phyloP scores from a whole-genome alignment of 2,329 filamentous ascomycete species.

The Paecilomyces fulvus region DNA sequence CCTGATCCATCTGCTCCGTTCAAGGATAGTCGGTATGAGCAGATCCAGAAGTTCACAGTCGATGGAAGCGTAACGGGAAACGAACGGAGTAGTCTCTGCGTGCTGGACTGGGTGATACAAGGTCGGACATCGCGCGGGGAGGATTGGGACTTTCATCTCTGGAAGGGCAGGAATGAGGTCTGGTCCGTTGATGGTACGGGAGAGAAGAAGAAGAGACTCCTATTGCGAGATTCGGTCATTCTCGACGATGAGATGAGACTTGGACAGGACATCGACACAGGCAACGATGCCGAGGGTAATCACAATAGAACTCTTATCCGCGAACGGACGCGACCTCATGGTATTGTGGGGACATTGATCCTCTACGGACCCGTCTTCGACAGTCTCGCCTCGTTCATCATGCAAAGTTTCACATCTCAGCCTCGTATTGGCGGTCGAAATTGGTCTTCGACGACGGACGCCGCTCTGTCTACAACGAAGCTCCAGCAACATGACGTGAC shows the following conservation, averaged over 20 bases:
- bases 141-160: constrained; percentile 73
- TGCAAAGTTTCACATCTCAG: constrained; percentile 66
- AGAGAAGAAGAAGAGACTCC: constrained; percentile 47
- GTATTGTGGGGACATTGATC: constrained; percentile 77
- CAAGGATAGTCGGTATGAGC: constrained; percentile 71
- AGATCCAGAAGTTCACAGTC: constrained; percentile 68
- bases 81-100: constrained; percentile 55
- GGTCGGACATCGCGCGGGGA: constrained; percentile 79
- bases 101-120: constrained; percentile 91
- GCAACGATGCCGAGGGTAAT: constrained; percentile 19
- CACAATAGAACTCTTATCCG: constrained; percentile 17
- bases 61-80: constrained; percentile 30
- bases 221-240: constrained; percentile 79
- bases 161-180: constrained; percentile 83
- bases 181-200: constrained; percentile 27
- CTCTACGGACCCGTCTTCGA: constrained; percentile 65
- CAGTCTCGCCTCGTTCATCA: constrained; percentile 61
- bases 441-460: constrained; percentile 42
- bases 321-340: constrained; percentile 63
- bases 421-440: constrained; percentile 77
- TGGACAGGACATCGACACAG: constrained; percentile 13
- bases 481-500: constrained; percentile 45
- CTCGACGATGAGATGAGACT: constrained; percentile 52
- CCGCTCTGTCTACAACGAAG: constrained; percentile 32
- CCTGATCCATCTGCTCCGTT: constrained; percentile 95